Conservation (phyloP, 2,329 filamentous ascomycete species). For the Cladosporium phlei region DNA sequence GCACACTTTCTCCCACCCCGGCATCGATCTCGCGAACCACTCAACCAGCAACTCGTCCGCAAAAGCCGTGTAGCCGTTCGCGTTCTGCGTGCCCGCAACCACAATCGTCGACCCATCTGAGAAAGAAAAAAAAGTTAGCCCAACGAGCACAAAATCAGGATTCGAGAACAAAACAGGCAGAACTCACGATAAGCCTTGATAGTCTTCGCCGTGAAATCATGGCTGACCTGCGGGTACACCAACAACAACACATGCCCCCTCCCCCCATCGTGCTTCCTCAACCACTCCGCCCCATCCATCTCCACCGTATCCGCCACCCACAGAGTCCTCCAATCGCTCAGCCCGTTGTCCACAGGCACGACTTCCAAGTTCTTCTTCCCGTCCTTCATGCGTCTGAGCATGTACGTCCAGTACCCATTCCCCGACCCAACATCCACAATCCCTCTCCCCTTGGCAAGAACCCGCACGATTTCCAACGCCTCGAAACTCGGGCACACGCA, state of each 20-base stretch:
- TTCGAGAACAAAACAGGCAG: no score
- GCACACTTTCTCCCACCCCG: conserved; percentile 54
- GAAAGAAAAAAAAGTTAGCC: no score
- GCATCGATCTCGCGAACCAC: conserved; percentile 58
- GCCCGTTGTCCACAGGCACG: conserved; percentile 61
- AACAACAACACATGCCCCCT: conserved; percentile 59
- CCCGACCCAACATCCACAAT: conserved; percentile 66
- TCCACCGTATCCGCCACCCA: conserved; percentile 66
- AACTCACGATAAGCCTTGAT: conserved; percentile 52
- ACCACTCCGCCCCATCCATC: conserved; percentile 56
- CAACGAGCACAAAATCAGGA: no score
- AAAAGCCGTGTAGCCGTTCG: conserved; percentile 70
- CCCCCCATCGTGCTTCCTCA: conserved; percentile 47
- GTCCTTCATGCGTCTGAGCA: conserved; percentile 58
- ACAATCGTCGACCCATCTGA: conserved; percentile 56
- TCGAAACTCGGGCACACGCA: conserved; percentile 67
- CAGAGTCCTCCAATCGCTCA: conserved; percentile 62
- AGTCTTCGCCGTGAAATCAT: conserved; percentile 60
- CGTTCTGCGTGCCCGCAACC: conserved; percentile 71
- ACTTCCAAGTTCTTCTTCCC: conserved; percentile 39
- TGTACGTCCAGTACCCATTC: conserved; percentile 71
- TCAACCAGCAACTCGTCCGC: conserved; percentile 58
- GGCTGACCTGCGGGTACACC: conserved; percentile 68
- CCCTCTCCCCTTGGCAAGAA: conserved; percentile 47
- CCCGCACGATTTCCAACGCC: conserved; percentile 55